Percentiles rank a stretch among this genome's conserved stretches.
phyloP scores from a whole-genome alignment of 1,284 basidiomycete genomes.

The Pisolithus thermaeus region DNA sequence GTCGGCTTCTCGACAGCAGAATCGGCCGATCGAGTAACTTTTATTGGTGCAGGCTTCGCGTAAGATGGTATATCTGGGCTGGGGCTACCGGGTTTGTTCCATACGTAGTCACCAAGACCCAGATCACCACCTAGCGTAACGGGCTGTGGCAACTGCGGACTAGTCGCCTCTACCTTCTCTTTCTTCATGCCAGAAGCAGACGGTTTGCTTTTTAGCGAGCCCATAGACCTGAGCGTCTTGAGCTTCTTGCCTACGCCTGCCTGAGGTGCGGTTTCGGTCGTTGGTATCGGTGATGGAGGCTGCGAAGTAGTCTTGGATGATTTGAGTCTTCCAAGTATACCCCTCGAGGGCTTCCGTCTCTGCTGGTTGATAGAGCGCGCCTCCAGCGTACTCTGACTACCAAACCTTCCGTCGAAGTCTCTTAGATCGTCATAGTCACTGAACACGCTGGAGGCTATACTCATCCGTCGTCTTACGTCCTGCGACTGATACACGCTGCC shows the following conservation, averaged over 20 bases:
- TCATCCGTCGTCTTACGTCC: constrained; percentile 48
- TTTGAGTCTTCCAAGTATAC: constrained; percentile 60
- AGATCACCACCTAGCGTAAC: constrained; percentile 51
- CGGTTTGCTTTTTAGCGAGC: constrained; percentile 60
- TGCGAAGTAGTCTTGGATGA: constrained; percentile 34
- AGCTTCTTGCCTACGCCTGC: constrained; percentile 45
- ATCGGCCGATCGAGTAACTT: constrained; percentile 16
- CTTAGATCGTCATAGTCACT: constrained; percentile 81
- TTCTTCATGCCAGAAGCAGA: constrained; percentile 23
- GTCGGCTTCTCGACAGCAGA: constrained; percentile 17
- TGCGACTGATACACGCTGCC: constrained; percentile 32
- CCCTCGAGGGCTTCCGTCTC: constrained; percentile 53
- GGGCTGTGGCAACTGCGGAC: constrained; percentile 48
- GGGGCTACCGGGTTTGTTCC: constrained; percentile 33
- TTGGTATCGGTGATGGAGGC: constrained; percentile 31
- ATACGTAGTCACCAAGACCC: constrained; percentile 53
- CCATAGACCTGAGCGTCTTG: constrained; percentile 73
- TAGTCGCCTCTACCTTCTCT: constrained; percentile 34
- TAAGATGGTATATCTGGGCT: constrained; percentile 18
- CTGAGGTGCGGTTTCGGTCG: constrained; percentile 31
- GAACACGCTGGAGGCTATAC: constrained; percentile 56
- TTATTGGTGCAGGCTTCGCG: constrained; percentile 12
- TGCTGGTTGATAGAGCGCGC: constrained; percentile 33
- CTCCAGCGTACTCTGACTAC: constrained; percentile 68
- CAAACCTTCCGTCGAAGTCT: constrained; percentile 79